These are phyloP conservation scores for Emergomyces africanus DNA, from an alignment of 2,329 filamentous ascomycete species.

Conservation along the genomic window DNA sequence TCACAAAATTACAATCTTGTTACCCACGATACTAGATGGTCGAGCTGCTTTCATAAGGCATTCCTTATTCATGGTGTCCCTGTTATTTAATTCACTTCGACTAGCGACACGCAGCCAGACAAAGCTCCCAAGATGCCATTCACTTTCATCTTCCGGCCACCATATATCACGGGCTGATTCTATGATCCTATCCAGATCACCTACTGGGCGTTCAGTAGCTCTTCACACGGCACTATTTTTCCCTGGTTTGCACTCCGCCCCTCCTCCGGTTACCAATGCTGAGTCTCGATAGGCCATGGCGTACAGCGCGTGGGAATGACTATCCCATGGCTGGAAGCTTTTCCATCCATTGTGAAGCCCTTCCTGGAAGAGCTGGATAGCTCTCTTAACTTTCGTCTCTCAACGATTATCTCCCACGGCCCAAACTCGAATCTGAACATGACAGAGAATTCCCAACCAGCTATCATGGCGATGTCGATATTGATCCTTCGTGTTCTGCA, in stretches of 20 bases:
- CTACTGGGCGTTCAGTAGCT: neutral
- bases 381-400: slow-evolving; percentile 60
- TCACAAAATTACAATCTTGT: neutral
- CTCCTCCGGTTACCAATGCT: slow-evolving; percentile 5
- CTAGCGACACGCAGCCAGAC: neutral
- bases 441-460: slow-evolving; percentile 82
- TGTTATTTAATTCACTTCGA: neutral
- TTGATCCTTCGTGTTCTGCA: slow-evolving; percentile 81
- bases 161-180: neutral
- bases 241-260: slow-evolving; percentile 23
- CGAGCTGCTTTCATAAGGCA: neutral
- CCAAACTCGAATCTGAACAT: slow-evolving; percentile 64
- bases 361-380: slow-evolving; percentile 78
- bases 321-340: slow-evolving; percentile 71
- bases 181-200: neutral
- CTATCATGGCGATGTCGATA: slow-evolving; percentile 90
- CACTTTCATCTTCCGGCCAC: neutral
- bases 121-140: neutral
- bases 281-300: slow-evolving; percentile 55
- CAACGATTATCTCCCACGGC: slow-evolving; percentile 64
- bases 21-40: neutral
- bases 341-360: slow-evolving; percentile 62
- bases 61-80: neutral
- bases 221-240: slow-evolving; percentile 37
- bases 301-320: slow-evolving; percentile 85